Conservation (phyloP, 148 eudicot species). For the Bassia scoparia region DNA sequence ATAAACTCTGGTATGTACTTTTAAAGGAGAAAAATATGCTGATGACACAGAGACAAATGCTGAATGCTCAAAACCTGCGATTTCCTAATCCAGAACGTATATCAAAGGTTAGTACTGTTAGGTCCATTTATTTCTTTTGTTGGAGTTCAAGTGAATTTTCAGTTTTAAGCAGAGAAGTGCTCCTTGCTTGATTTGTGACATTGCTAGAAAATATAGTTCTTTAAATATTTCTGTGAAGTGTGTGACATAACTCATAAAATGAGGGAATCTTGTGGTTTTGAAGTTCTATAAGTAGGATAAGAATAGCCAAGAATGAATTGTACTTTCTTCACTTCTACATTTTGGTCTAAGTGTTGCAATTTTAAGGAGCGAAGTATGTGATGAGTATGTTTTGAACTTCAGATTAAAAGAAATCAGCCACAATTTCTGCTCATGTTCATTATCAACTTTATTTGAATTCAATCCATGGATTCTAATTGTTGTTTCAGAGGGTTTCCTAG, state of each 20-base stretch:
- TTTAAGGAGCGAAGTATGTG: too few species aligned
- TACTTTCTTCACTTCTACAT: too few species aligned
- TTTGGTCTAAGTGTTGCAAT: too few species aligned
- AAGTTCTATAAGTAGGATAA: background rate
- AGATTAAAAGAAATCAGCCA: background rate
- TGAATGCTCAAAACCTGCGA: conserved; percentile 70
- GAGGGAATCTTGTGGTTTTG: background rate
- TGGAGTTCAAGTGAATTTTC: background rate
- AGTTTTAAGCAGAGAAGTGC: background rate
- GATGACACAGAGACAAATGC: conserved; percentile 94
- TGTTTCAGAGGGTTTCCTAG: background rate
- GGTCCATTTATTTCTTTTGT: background rate
- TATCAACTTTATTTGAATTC: background rate
- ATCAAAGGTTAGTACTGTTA: conserved; percentile 50
- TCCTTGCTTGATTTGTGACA: background rate
- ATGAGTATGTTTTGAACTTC: background rate
- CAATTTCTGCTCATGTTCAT: background rate
- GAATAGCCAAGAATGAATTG: background rate
- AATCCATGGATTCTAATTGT: background rate
- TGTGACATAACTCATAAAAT: background rate
- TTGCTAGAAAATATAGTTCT: background rate
- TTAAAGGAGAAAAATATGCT: conserved; percentile 90
- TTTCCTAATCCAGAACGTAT: conserved; percentile 88
- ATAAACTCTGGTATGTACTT: conserved; percentile 87
- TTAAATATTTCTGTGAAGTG: background rate